These are phyloP conservation scores for Chlorella sp. DNA, from an alignment of 139 green algal species.

Conservation along the genomic window DNA sequence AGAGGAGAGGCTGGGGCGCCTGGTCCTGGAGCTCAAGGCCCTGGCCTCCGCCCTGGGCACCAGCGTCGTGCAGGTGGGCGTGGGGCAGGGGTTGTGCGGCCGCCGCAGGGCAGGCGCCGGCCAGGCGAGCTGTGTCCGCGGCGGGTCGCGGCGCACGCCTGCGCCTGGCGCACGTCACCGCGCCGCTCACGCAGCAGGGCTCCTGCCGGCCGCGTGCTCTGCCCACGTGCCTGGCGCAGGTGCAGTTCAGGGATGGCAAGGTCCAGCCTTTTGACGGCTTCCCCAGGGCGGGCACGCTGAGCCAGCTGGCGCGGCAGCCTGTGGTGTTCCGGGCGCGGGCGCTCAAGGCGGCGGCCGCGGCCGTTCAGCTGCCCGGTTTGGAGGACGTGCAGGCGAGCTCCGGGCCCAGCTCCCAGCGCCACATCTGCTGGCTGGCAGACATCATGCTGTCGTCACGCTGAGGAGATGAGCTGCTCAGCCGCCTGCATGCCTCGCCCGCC, in stretches of 20 bases:
- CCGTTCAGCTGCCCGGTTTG: neutral
- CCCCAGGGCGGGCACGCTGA: neutral
- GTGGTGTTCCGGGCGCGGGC: constrained; percentile 2
- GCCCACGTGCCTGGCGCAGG: neutral
- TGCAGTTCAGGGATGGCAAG: neutral
- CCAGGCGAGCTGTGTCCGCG: neutral
- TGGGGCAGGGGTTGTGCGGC: neutral
- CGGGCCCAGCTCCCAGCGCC: neutral
- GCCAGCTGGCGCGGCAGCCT: neutral
- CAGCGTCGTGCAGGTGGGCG: constrained; percentile 2
- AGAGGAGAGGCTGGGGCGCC: neutral
- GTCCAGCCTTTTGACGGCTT: neutral
- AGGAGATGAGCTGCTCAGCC: too few relatives aligned
- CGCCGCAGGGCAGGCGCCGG: neutral
- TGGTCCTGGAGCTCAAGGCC: neutral
- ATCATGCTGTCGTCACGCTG: neutral
- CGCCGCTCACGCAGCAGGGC: neutral
- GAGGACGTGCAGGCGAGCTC: constrained; percentile 1
- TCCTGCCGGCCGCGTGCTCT: neutral
- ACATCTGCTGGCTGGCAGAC: neutral
- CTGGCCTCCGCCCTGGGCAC: neutral
- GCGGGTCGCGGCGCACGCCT: neutral
- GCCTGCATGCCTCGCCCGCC: neutral
- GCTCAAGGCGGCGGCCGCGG: neutral
- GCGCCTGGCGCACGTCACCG: neutral